Conservation (phyloP, 495 filamentous ascomycete species). For the Trichoderma virens region DNA sequence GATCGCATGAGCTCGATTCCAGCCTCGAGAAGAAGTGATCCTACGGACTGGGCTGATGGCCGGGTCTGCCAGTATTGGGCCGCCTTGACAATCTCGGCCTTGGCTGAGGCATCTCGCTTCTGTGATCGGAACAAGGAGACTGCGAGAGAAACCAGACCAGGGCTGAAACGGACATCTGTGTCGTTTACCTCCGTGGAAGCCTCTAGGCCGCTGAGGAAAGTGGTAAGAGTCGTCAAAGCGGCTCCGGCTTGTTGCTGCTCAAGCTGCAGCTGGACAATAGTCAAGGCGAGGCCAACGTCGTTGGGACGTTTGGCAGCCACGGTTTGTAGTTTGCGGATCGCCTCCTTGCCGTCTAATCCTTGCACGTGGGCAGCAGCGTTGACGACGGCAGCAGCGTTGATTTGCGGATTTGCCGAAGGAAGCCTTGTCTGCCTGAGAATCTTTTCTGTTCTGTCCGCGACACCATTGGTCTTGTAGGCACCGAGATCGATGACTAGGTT, state of each 20-base stretch:
- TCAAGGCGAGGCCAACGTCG: constrained; percentile 78
- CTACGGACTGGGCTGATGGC: constrained; percentile 32
- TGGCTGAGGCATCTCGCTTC: constrained; percentile 66
- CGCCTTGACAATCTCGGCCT: constrained; percentile 66
- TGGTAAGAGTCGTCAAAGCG: constrained; percentile 68
- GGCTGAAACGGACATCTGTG: constrained; percentile 67
- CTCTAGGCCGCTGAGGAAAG: constrained; percentile 66
- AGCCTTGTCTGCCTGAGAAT: constrained; percentile 41
- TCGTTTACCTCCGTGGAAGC: constrained; percentile 48
- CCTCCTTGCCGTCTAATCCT: constrained; percentile 55
- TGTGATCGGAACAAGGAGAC: constrained; percentile 75
- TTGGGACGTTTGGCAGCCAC: constrained; percentile 68
- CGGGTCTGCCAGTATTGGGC: constrained; percentile 65
- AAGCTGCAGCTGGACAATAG: constrained; percentile 78
- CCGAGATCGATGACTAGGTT: constrained; percentile 65
- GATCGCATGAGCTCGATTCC: constrained; percentile 73
- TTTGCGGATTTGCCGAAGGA: constrained; percentile 47
- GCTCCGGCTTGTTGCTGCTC: constrained; percentile 63
- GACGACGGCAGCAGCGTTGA: constrained; percentile 62
- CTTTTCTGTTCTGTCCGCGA: constrained; percentile 57
- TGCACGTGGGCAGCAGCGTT: constrained; percentile 71
- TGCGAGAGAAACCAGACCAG: constrained; percentile 76
- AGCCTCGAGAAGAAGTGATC: constrained; percentile 66
- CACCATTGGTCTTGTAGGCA: constrained; percentile 66
- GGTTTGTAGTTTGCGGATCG: constrained; percentile 64